These are phyloP conservation scores for Leccinum griseonigrum DNA, from an alignment of 1,284 basidiomycete species.

Conservation along the genomic window DNA sequence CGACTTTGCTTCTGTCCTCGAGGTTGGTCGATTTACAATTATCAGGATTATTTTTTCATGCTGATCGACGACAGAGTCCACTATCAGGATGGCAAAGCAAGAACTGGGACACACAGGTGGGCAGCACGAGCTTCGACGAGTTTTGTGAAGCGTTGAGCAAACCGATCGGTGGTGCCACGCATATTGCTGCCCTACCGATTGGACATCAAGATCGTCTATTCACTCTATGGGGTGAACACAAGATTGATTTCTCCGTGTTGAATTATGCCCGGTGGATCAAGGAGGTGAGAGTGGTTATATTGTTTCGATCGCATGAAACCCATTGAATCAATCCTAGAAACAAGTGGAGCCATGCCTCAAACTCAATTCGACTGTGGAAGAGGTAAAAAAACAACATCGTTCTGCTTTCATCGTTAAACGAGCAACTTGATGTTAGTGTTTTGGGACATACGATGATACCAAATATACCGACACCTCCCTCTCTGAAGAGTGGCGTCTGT, in stretches of 20 bases:
- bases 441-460: slow-evolving; percentile 74
- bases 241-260: slow-evolving; percentile 56
- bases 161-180: slow-evolving; percentile 36
- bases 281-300: slow-evolving; percentile 43
- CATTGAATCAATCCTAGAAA: slow-evolving; percentile 39
- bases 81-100: slow-evolving; percentile 59
- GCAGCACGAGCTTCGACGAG: slow-evolving; percentile 60
- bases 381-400: slow-evolving; percentile 40
- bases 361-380: slow-evolving; percentile 48
- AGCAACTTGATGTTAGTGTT: slow-evolving; percentile 60
- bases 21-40: slow-evolving; percentile 37
- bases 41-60: neutral
- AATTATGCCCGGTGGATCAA: slow-evolving; percentile 81
- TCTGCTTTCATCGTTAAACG: neutral
- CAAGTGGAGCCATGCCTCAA: slow-evolving; percentile 60
- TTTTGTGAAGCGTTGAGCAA: slow-evolving; percentile 68
- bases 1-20: slow-evolving; percentile 74
- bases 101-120: slow-evolving; percentile 77
- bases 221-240: slow-evolving; percentile 40
- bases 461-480: slow-evolving; percentile 64
- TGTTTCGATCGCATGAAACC: neutral
- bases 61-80: slow-evolving; percentile 34
- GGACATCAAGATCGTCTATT: slow-evolving; percentile 46
- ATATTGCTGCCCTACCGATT: slow-evolving; percentile 37
- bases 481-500: slow-evolving; percentile 77